phyloP scores from a whole-genome alignment of 1,139 yeast genomes.

The Candida tunisiensis region DNA sequence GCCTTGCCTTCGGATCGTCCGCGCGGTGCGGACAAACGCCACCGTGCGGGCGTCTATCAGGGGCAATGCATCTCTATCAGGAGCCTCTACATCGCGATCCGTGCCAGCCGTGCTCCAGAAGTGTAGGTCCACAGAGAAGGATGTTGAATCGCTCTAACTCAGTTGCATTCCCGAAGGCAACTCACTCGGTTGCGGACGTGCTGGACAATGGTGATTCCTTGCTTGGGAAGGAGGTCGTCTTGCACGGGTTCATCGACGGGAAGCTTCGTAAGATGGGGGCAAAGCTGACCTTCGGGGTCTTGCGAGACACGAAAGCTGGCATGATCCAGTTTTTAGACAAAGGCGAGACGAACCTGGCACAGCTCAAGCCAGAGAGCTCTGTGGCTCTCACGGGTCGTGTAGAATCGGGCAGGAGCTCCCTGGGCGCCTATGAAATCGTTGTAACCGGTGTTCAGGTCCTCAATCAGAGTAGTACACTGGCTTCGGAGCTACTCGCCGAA shows the following conservation, averaged over 20 bases:
- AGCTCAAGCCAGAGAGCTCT: conserved; percentile 52
- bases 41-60: too few species aligned
- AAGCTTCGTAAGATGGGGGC: conserved; percentile 53
- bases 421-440: conserved; percentile 28
- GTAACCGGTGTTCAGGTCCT: conserved; percentile 36
- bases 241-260: conserved; percentile 72
- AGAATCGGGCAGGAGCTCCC: conserved; percentile 10
- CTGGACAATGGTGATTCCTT: not conserved
- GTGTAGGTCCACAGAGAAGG: too few species aligned
- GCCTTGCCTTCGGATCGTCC: too few species aligned
- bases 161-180: too few species aligned
- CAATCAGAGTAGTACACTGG: conserved; percentile 48
- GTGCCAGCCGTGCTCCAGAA: too few species aligned
- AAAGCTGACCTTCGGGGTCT: conserved; percentile 43
- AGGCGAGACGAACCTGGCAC: conserved; percentile 8
- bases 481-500: conserved; percentile 51
- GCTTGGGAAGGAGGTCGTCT: conserved; percentile 5
- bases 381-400: conserved; percentile 45
- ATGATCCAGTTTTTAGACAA: conserved; percentile 45
- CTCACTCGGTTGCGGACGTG: too few species aligned
- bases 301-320: conserved; percentile 60
- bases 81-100: too few species aligned
- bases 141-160: too few species aligned
- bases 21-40: too few species aligned
- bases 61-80: too few species aligned